These are phyloP conservation scores for Dioszegia aurantiaca DNA, from an alignment of 768 basidiomycete genomes.

Conservation along the genomic window DNA sequence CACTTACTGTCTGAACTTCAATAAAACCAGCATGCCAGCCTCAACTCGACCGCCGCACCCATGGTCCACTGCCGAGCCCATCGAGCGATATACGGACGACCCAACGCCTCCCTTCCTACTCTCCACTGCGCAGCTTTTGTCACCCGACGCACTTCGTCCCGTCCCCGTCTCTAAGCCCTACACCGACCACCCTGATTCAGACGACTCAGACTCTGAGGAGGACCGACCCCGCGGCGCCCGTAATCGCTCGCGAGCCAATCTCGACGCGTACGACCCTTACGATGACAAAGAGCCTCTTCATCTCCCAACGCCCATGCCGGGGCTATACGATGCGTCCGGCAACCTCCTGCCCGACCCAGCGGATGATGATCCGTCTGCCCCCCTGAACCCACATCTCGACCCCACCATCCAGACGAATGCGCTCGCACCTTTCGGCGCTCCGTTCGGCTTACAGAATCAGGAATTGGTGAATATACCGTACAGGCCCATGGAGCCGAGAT, in stretches of 20 bases:
- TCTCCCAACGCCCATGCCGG: slow-evolving; percentile 14
- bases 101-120: slow-evolving; percentile 13
- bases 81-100: slow-evolving; percentile 16
- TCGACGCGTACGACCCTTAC: background rate
- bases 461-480: slow-evolving; percentile 17
- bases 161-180: background rate
- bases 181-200: background rate
- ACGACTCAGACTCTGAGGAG: background rate
- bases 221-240: background rate
- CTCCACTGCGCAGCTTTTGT: slow-evolving; percentile 5
- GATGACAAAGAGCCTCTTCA: slow-evolving; percentile 1
- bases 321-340: slow-evolving; percentile 8
- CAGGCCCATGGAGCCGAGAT: slow-evolving; percentile 13
- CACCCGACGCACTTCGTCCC: background rate
- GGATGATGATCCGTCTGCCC: slow-evolving; percentile 2
- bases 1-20: background rate
- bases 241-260: background rate
- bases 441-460: slow-evolving; percentile 5
- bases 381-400: background rate
- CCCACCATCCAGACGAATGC: slow-evolving; percentile 13
- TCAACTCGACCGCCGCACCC: slow-evolving; percentile 8
- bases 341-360: slow-evolving; percentile 12
- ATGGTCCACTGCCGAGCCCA: slow-evolving; percentile 6
- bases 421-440: background rate
- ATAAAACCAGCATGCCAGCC: slow-evolving; percentile 3